Evolutionary conservation across 306 rosid genomes (phyloP).

Genomic region (Fagus crenata): DNA sequence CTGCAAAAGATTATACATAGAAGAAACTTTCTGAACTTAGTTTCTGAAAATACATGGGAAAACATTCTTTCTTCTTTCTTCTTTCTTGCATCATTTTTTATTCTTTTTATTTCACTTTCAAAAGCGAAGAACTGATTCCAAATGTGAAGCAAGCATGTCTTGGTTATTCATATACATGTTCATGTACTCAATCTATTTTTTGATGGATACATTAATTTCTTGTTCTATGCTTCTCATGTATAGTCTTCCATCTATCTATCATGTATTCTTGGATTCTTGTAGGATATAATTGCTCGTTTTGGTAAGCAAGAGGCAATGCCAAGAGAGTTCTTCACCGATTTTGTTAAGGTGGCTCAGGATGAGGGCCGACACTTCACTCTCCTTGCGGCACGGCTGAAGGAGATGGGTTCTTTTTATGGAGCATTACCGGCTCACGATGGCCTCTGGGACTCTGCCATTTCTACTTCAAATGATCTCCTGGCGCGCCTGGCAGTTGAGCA

Average conservation of each 20-base stretch:
- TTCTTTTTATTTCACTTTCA: background rate
- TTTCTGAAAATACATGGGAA: background rate
- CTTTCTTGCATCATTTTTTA: background rate
- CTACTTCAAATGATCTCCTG: slow-evolving; percentile 70
- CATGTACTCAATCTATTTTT: background rate
- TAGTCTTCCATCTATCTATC: background rate
- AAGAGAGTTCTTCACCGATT: slow-evolving; percentile 76
- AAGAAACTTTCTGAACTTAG: background rate
- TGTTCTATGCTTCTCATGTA: background rate
- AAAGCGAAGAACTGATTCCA: background rate
- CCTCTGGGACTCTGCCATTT: slow-evolving; percentile 83
- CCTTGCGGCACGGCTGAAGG: slow-evolving; percentile 65
- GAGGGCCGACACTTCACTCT: slow-evolving; percentile 86
- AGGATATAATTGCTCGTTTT: slow-evolving; percentile 90
- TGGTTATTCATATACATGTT: background rate
- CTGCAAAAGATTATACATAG: background rate
- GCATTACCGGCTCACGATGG: slow-evolving; percentile 84
- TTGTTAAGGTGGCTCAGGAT: slow-evolving; percentile 83
- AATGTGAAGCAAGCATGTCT: background rate
- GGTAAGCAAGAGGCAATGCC: slow-evolving; percentile 87
- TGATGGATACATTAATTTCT: background rate
- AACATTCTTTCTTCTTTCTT: background rate
- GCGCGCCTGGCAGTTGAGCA: slow-evolving; percentile 84
- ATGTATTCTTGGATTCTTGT: slow-evolving; percentile 6
- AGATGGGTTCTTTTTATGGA: slow-evolving; percentile 77